Base-by-base conservation (phyloP, 164 flowering plant species). In the Vitis riparia region DNA sequence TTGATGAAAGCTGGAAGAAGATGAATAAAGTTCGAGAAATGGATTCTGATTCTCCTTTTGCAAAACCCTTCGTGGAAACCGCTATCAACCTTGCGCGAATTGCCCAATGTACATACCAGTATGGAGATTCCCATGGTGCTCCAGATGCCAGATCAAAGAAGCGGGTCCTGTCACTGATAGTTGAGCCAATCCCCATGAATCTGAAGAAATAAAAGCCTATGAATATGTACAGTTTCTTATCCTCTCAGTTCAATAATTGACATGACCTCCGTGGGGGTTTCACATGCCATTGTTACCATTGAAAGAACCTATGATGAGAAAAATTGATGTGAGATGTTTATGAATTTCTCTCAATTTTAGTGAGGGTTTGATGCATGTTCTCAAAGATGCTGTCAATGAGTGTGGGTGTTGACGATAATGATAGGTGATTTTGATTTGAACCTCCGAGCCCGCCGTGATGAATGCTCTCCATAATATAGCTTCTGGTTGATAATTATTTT, bases 81-180 rank as follows among this genome's bases (percentile, higher is more conserved):
- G 71, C 77, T 2, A 13, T 72, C 7, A 79, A 79, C 60, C 77
- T 77, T 64, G 86, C 83, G 29, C 71, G 85, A 58, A 75, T 74
- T 17, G 51, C 80, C 11, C 80, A 81, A 0, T 79, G 79, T 66
- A 62, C 72, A 4, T 84, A 87, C 71, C 82, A 84, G 19, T 2
- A 79, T 68, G 89, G 85, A 65, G 89, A 86, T 78, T 79, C 79
- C 0, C 73, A 70, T 75, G 84, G 88, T 19, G 63, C 68, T 27
- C 84, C 88, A 2, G 74, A 81, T 62, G 11, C 0, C 3, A 53
- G 62, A 56, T 55, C 84, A 2, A 77, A 51, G 70, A 65, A 69
- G 1, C 61, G 63, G 7, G 64, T 80, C 29, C 6, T 59, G 0
- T 68, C 71, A 7, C 12, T 77, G 16, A 59, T 77, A 29, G 15